Percentiles rank a stretch among this genome's conserved stretches.
Conservation (phyloP, 208 protist species). For the Trypanosomatidae sp. region DNA sequence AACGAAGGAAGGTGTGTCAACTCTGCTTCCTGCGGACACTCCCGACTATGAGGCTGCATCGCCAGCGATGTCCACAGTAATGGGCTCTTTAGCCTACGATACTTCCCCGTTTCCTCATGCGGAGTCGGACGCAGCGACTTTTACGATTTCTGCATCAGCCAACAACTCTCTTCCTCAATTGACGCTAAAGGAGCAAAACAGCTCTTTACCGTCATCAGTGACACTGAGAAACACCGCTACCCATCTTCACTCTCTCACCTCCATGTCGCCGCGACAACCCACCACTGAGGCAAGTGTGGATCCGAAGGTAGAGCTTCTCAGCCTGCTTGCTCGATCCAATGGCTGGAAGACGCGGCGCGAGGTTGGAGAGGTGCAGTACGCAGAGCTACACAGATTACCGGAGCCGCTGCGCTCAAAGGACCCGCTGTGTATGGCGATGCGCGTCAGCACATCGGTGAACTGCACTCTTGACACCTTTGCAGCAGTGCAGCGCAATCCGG, state of each 20-base stretch:
- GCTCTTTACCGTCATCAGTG: not conserved
- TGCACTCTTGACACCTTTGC: conserved; percentile 20
- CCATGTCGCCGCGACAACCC: not conserved
- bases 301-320: conserved; percentile 8
- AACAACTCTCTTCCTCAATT: not conserved
- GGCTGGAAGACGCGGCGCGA: conserved; percentile 26
- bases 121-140: not conserved
- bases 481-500: conserved; percentile 8
- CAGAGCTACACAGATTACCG: conserved; percentile 23
- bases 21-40: not conserved
- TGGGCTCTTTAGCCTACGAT: not conserved
- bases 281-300: not conserved
- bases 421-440: conserved; percentile 20
- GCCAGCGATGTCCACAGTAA: not conserved
- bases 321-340: conserved; percentile 15
- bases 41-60: not conserved
- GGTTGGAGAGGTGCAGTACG: conserved; percentile 11
- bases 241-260: not conserved
- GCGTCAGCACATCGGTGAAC: conserved; percentile 18
- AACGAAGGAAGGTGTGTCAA: not conserved
- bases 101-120: not conserved
- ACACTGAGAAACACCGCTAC: not conserved
- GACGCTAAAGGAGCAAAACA: not conserved
- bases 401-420: conserved; percentile 2
- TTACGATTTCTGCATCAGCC: not conserved